Conservation (phyloP, 441 rosid species). For the Theobroma grandiflorum region DNA sequence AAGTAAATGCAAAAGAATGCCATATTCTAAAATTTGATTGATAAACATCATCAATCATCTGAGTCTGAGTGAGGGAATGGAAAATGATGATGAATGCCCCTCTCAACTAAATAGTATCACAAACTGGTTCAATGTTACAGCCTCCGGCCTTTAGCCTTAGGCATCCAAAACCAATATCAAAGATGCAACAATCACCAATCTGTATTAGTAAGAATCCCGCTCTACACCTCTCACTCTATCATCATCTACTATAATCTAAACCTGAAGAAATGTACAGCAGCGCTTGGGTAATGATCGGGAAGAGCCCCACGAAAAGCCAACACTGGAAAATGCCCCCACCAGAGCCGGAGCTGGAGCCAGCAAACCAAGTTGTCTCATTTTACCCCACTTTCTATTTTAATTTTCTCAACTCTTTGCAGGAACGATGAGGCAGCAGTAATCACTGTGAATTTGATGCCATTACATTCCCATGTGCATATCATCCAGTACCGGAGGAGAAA, state of each 20-base stretch:
- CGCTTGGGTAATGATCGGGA: slow-evolving; percentile 65
- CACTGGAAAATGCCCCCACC: slow-evolving; percentile 12
- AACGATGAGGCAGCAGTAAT: slow-evolving; percentile 1
- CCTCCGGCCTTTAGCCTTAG: not conserved
- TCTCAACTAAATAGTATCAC: not conserved
- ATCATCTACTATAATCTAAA: slow-evolving; percentile 33
- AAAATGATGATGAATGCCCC: not conserved
- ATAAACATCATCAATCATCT: not conserved
- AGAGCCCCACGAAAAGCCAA: slow-evolving; percentile 36
- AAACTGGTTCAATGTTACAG: not conserved
- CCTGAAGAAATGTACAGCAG: slow-evolving; percentile 47
- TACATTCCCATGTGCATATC: slow-evolving; percentile 28
- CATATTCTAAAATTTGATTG: not conserved
- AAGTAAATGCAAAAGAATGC: slow-evolving; percentile 17
- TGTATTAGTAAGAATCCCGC: slow-evolving; percentile 18
- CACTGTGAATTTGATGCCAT: slow-evolving; percentile 18
- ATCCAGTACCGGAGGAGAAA: slow-evolving; percentile 65
- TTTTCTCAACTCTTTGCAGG: not conserved
- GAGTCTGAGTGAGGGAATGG: not conserved
- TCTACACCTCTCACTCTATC: slow-evolving; percentile 32
- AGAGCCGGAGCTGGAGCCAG: not conserved
- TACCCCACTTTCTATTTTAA: not conserved
- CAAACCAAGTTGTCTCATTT: slow-evolving; percentile 20
- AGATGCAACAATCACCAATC: slow-evolving; percentile 14
- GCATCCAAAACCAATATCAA: not conserved